Conservation (phyloP, 2,329 filamentous ascomycete species). For the Cryphonectria nitschkei region DNA sequence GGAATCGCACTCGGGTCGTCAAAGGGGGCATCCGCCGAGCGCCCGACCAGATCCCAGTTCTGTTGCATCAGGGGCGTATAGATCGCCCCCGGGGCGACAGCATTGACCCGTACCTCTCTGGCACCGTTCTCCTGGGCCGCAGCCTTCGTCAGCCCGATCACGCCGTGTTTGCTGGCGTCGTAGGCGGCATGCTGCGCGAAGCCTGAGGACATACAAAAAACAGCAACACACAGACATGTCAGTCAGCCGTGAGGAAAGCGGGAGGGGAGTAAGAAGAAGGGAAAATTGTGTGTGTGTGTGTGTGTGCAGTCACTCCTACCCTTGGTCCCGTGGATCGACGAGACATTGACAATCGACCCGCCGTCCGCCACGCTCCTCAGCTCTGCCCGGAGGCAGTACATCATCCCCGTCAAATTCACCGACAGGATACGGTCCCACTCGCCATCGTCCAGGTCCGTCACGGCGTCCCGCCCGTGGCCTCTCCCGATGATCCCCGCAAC, state of each 20-base stretch:
- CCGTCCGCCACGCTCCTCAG: constrained; percentile 49
- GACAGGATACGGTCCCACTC: constrained; percentile 54
- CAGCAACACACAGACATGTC: not conserved
- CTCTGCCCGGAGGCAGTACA: constrained; percentile 54
- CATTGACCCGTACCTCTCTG: constrained; percentile 51
- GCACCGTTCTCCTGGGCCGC: constrained; percentile 45
- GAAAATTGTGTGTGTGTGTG: not conserved
- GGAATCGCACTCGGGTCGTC: constrained; percentile 47
- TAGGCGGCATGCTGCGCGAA: constrained; percentile 46
- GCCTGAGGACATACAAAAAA: constrained; percentile 35
- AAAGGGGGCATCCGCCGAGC: constrained; percentile 44
- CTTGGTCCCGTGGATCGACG: constrained; percentile 54
- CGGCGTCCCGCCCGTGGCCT: constrained; percentile 44
- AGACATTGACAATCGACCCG: constrained; percentile 63
- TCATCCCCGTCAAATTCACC: constrained; percentile 55
- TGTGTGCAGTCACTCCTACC: constrained; percentile 29
- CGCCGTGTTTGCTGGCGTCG: constrained; percentile 43
- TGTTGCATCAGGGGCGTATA: constrained; percentile 54
- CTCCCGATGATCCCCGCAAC: constrained; percentile 55
- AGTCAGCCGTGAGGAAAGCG: not conserved
- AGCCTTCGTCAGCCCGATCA: constrained; percentile 43
- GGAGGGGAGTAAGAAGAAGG: no score
- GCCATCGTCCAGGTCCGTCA: constrained; percentile 50
- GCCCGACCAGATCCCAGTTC: constrained; percentile 42
- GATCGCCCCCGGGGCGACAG: constrained; percentile 53